A percentile compares a stretch with the other conserved stretches of the same genome.
Conservation (phyloP, 208 protist genomes). For the Crithidia fasciculata region DNA sequence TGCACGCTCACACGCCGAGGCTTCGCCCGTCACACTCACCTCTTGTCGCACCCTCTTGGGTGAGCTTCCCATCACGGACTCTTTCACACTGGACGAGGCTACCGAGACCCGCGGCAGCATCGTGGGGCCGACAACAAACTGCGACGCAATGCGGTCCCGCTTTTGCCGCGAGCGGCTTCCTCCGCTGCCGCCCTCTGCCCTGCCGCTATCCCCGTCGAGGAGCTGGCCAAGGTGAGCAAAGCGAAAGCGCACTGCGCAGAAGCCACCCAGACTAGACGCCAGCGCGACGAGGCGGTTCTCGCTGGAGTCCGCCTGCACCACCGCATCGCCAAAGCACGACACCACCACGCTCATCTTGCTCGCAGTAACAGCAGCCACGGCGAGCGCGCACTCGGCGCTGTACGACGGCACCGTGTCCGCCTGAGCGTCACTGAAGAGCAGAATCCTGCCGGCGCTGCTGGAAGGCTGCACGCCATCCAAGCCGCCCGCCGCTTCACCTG, state of each 20-base stretch:
- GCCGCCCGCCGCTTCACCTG: not conserved
- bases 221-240: slow-evolving; percentile 40
- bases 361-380: slow-evolving; percentile 45
- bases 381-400: slow-evolving; percentile 71
- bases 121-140: slow-evolving; percentile 59
- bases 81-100: not conserved
- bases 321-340: slow-evolving; percentile 60
- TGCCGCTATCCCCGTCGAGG: slow-evolving; percentile 28
- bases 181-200: slow-evolving; percentile 1
- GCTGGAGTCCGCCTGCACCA: slow-evolving; percentile 8
- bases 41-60: not conserved
- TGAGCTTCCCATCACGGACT: not conserved
- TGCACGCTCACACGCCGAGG: not conserved
- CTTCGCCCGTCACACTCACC: not conserved
- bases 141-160: slow-evolving; percentile 63
- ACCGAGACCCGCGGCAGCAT: slow-evolving; percentile 45
- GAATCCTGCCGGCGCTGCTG: slow-evolving; percentile 20
- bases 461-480: not conserved
- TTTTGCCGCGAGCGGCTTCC: slow-evolving; percentile 11
- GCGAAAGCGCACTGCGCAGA: slow-evolving; percentile 35
- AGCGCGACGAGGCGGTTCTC: slow-evolving; percentile 43
- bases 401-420: slow-evolving; percentile 32
- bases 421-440: slow-evolving; percentile 71
- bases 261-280: slow-evolving; percentile 45
- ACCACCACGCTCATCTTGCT: slow-evolving; percentile 42